phyloP scores from a whole-genome alignment of 164 flowering plant genomes.

The Kalanchoe fedtschenkoi region DNA sequence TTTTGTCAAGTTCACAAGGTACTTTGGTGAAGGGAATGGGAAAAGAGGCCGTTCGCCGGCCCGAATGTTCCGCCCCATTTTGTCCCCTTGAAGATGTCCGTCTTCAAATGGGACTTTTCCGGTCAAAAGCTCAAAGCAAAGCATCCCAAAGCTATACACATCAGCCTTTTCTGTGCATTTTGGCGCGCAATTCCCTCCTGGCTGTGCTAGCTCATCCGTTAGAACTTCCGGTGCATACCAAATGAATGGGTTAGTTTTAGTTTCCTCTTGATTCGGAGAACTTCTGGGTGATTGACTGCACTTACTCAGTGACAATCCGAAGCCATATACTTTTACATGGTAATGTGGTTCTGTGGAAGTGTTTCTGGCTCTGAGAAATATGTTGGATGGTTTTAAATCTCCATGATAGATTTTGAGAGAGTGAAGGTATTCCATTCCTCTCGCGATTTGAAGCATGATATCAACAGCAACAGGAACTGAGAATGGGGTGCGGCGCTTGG shows the following conservation, averaged over 20 bases:
- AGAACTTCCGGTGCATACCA: slow-evolving; percentile 94
- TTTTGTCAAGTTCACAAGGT: slow-evolving; percentile 50
- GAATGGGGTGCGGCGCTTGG: slow-evolving; percentile 45
- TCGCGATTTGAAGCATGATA: slow-evolving; percentile 79
- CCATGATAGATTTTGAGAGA: slow-evolving; percentile 57
- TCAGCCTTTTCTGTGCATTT: slow-evolving; percentile 73
- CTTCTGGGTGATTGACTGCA: slow-evolving; percentile 7
- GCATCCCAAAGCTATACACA: slow-evolving; percentile 87
- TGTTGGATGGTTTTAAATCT: slow-evolving; percentile 55
- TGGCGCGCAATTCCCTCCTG: slow-evolving; percentile 10
- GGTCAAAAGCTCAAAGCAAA: slow-evolving; percentile 72
- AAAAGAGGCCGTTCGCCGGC: slow-evolving; percentile 91
- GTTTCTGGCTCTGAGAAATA: slow-evolving; percentile 44
- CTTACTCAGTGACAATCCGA: slow-evolving; percentile 37
- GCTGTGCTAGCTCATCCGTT: slow-evolving; percentile 37
- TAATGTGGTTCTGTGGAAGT: slow-evolving; percentile 41
- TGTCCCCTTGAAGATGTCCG: slow-evolving; percentile 81
- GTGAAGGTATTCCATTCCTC: slow-evolving; percentile 95
- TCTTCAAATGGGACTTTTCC: slow-evolving; percentile 92
- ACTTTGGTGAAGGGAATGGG: slow-evolving; percentile 63
- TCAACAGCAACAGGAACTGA: slow-evolving; percentile 64
- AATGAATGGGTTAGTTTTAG: slow-evolving; percentile 25
- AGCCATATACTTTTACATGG: slow-evolving; percentile 57
- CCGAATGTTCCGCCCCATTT: slow-evolving; percentile 63
- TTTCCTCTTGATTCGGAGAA: slow-evolving; percentile 17